phyloP scores from a whole-genome alignment of 1,139 yeast species.

The Meyerozyma guilliermondii region DNA sequence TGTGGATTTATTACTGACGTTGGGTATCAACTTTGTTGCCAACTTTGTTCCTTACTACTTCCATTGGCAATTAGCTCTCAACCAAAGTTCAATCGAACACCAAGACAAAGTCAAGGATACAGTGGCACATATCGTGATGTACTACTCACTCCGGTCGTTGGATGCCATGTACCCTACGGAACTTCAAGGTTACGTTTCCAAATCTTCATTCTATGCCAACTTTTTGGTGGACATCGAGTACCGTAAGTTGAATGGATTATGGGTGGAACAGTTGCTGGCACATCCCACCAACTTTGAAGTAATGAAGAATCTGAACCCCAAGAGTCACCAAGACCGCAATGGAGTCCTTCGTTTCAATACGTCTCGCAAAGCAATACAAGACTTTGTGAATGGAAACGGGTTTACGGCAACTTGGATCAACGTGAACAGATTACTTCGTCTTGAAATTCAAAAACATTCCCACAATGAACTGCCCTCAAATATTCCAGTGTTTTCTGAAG shows the following conservation, averaged over 20 bases:
- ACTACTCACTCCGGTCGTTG: slow-evolving; percentile 20
- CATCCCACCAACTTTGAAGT: slow-evolving; percentile 15
- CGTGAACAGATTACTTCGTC: slow-evolving; percentile 24
- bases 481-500: neutral
- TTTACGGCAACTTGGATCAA: slow-evolving; percentile 31
- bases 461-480: neutral
- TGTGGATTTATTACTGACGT: slow-evolving; percentile 23
- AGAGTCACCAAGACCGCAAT: slow-evolving; percentile 6
- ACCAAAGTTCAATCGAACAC: slow-evolving; percentile 3
- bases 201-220: slow-evolving; percentile 20
- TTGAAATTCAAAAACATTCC: slow-evolving; percentile 9
- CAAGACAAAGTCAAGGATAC: slow-evolving; percentile 24
- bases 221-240: slow-evolving; percentile 24
- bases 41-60: slow-evolving; percentile 46
- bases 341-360: slow-evolving; percentile 7
- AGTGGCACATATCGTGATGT: slow-evolving; percentile 28
- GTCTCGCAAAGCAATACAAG: slow-evolving; percentile 21
- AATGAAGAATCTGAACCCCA: slow-evolving; percentile 6
- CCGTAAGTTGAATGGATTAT: slow-evolving; percentile 22
- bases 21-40: slow-evolving; percentile 43
- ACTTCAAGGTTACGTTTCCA: slow-evolving; percentile 20
- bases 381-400: slow-evolving; percentile 28
- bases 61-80: slow-evolving; percentile 34
- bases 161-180: slow-evolving; percentile 26
- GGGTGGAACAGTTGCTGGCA: slow-evolving; percentile 26